Evolutionary conservation across 371 early-diverging fungal genomes (phyloP).

Genomic region (Ecytonucleospora hepatopenaei): DNA sequence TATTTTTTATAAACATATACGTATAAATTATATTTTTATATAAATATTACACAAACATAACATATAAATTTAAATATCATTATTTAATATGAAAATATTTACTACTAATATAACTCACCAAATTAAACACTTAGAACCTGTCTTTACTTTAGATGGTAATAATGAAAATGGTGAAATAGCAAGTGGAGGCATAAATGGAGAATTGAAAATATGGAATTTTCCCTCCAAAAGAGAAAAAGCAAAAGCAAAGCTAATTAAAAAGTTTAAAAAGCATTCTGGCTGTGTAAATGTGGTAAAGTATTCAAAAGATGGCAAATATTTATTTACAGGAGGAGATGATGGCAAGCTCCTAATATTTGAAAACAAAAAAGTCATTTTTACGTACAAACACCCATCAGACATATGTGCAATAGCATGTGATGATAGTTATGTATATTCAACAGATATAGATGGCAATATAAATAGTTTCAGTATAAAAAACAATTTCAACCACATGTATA

Average conservation of each 20-base stretch:
- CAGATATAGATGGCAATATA: slow-evolving; percentile 27
- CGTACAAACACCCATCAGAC: not conserved
- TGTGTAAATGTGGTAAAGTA: slow-evolving; percentile 49
- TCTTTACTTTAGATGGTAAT: slow-evolving; percentile 30
- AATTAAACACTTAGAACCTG: slow-evolving; percentile 30
- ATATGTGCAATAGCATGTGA: not conserved
- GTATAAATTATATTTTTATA: too few relatives aligned
- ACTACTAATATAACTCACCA: slow-evolving; percentile 16
- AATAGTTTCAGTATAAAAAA: slow-evolving; percentile 45
- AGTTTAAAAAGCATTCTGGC: slow-evolving; percentile 46
- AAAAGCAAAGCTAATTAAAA: slow-evolving; percentile 1
- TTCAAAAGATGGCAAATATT: slow-evolving; percentile 24
- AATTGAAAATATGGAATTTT: slow-evolving; percentile 35
- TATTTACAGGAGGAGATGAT: slow-evolving; percentile 53
- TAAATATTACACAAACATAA: too few relatives aligned
- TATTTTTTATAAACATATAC: too few relatives aligned
- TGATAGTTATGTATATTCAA: slow-evolving; percentile 1
- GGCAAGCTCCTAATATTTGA: slow-evolving; percentile 33
- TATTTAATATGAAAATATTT: slow-evolving; percentile 37
- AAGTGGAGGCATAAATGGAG: slow-evolving; percentile 28
- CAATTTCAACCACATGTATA: slow-evolving; percentile 36
- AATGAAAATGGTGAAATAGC: not conserved
- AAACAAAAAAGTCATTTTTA: not conserved
- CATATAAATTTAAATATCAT: too few relatives aligned
- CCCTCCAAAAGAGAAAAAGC: not conserved